Percentiles rank a stretch among this genome's conserved stretches.
phyloP scores from a whole-genome alignment of 1,139 yeast species.

The Geotrichum phurueaensis region DNA sequence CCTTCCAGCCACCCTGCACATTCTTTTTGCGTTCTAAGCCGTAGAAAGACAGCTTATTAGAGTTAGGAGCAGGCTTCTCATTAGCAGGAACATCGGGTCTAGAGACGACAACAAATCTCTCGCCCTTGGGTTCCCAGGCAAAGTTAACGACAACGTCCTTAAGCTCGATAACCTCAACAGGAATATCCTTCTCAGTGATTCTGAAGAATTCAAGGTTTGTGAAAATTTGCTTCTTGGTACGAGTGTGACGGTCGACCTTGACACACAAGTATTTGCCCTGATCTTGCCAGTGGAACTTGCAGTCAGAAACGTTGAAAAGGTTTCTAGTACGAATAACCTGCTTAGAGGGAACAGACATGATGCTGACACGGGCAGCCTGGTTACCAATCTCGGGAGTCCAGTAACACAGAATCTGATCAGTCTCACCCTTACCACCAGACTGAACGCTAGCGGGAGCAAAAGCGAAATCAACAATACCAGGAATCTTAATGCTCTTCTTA shows the following conservation, averaged over 20 bases:
- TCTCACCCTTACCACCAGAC: slow-evolving; percentile 47
- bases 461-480: slow-evolving; percentile 85
- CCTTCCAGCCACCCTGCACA: slow-evolving; percentile 50
- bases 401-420: slow-evolving; percentile 70
- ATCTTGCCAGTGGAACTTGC: slow-evolving; percentile 92
- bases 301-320: slow-evolving; percentile 89
- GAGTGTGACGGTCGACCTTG: slow-evolving; percentile 94
- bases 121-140: slow-evolving; percentile 94
- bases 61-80: slow-evolving; percentile 48
- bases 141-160: slow-evolving; percentile 84
- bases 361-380: slow-evolving; percentile 91
- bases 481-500: slow-evolving; percentile 77
- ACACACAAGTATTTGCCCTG: slow-evolving; percentile 82
- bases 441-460: slow-evolving; percentile 88
- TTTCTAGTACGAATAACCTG: slow-evolving; percentile 83
- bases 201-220: slow-evolving; percentile 92
- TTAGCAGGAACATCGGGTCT: slow-evolving; percentile 40
- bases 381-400: slow-evolving; percentile 95
- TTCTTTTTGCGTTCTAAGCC: slow-evolving; percentile 62
- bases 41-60: slow-evolving; percentile 70
- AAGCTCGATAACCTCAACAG: slow-evolving; percentile 90
- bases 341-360: slow-evolving; percentile 84
- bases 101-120: slow-evolving; percentile 77
- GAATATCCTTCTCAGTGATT: slow-evolving; percentile 79
- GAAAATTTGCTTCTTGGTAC: slow-evolving; percentile 86